phyloP scores from a whole-genome alignment of 176 grass and related monocot species.

The Saccharum officinarum region DNA sequence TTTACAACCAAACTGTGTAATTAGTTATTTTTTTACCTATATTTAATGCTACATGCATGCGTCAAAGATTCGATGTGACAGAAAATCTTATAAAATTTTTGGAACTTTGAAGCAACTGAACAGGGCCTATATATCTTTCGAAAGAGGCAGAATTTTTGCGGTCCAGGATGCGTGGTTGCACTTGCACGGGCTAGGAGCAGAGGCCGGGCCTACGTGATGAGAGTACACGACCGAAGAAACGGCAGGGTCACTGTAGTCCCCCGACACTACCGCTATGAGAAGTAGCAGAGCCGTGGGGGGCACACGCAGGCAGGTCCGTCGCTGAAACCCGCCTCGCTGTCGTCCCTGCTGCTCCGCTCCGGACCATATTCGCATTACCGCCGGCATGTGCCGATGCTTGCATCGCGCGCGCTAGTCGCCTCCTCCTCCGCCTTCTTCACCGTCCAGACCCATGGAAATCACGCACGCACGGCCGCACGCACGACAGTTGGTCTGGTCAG shows the following conservation, averaged over 20 bases:
- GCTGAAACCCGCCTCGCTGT: constrained; percentile 21
- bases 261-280: not conserved
- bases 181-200: not conserved
- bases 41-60: no score
- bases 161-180: not conserved
- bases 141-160: not conserved
- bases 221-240: not conserved
- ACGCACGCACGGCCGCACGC: no score
- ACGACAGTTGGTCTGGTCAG: not conserved
- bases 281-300: constrained; percentile 10
- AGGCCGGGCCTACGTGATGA: not conserved
- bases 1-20: no score
- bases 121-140: not conserved
- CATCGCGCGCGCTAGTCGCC: not conserved
- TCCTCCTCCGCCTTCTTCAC: not conserved
- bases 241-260: not conserved
- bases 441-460: not conserved
- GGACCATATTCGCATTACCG: constrained; percentile 42
- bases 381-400: constrained; percentile 10
- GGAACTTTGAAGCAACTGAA: no score
- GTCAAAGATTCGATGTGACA: no score
- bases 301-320: not conserved
- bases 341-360: constrained; percentile 25
- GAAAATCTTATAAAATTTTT: no score
- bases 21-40: no score